These are phyloP conservation scores for Hansenula sp. DNA, from an alignment of 1,139 yeast genomes.

Conservation along the genomic window DNA sequence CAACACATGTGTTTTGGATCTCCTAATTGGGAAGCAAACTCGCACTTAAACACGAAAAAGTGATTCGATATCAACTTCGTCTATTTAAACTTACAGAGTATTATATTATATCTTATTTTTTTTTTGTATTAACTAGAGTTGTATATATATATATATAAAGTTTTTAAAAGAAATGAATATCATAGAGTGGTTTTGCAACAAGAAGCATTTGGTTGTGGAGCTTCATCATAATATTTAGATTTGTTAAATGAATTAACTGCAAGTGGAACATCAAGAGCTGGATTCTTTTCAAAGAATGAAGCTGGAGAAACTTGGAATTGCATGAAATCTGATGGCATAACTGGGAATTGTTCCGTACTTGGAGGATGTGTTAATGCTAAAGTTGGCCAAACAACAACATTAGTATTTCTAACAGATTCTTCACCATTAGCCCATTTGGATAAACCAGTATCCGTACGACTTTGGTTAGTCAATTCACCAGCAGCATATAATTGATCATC, in stretches of 20 bases:
- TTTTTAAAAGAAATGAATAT: background rate
- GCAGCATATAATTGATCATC: constrained; percentile 57
- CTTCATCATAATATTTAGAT: constrained; percentile 40
- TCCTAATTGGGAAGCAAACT: too few species aligned
- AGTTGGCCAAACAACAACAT: constrained; percentile 83
- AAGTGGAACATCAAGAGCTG: constrained; percentile 79
- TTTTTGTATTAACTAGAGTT: too few species aligned
- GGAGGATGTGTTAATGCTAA: constrained; percentile 86
- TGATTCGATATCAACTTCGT: too few species aligned
- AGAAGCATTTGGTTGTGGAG: constrained; percentile 8
- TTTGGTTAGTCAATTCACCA: constrained; percentile 63
- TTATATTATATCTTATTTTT: too few species aligned
- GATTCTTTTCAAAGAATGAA: constrained; percentile 78
- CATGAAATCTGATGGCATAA: constrained; percentile 82
- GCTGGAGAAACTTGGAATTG: constrained; percentile 67
- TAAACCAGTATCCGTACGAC: constrained; percentile 48
- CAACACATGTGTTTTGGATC: too few species aligned
- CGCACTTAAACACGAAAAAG: too few species aligned
- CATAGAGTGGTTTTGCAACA: constrained; percentile 11
- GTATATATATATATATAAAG: too few species aligned
- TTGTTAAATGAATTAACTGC: constrained; percentile 70
- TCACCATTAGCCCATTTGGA: constrained; percentile 59
- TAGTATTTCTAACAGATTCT: constrained; percentile 75
- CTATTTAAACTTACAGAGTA: too few species aligned
- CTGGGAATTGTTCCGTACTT: constrained; percentile 88